Percentiles rank a stretch among this genome's conserved stretches.
These are phyloP conservation scores for Paecilomyces fulvus DNA, from an alignment of 2,329 filamentous ascomycete species.

Conservation along the genomic window DNA sequence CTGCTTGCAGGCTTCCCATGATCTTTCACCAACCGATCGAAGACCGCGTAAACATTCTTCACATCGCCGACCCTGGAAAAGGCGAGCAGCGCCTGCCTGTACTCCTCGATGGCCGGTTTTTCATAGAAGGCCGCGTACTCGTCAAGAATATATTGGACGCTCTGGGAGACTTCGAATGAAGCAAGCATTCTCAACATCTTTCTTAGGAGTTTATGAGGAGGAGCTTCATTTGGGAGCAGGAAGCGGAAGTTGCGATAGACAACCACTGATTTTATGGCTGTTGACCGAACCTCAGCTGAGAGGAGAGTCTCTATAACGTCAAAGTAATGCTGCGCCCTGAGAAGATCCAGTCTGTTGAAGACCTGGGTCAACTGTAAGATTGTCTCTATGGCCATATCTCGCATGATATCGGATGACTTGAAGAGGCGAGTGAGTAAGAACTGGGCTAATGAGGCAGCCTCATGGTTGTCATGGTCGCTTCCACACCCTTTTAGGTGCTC, in stretches of 20 bases:
- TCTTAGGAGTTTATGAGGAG: constrained; percentile 13
- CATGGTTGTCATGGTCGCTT: neutral
- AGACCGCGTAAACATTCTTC: constrained; percentile 35
- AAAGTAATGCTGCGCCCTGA: constrained; percentile 19
- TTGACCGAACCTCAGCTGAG: constrained; percentile 17
- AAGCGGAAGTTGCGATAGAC: constrained; percentile 35
- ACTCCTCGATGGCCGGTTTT: constrained; percentile 23
- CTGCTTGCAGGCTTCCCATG: constrained; percentile 26
- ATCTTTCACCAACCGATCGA: constrained; percentile 32
- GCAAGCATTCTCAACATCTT: constrained; percentile 18
- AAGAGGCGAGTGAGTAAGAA: constrained; percentile 20
- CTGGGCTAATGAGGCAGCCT: constrained; percentile 9
- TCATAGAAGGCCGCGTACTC: constrained; percentile 28
- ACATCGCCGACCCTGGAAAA: constrained; percentile 42
- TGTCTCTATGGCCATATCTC: constrained; percentile 19
- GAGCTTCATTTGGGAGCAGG: constrained; percentile 16
- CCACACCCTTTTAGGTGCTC: constrained; percentile 9
- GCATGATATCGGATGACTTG: constrained; percentile 15
- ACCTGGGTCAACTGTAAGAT: constrained; percentile 21
- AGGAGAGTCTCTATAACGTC: constrained; percentile 21
- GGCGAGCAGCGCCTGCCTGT: constrained; percentile 28
- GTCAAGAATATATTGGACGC: constrained; percentile 33
- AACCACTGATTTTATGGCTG: constrained; percentile 23
- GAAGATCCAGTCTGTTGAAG: constrained; percentile 15
- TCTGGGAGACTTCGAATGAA: constrained; percentile 23